A percentile compares a stretch with the other conserved stretches of the same genome.
Conservation (phyloP, 1,284 basidiomycete species). For the Dichomitus squalens region DNA sequence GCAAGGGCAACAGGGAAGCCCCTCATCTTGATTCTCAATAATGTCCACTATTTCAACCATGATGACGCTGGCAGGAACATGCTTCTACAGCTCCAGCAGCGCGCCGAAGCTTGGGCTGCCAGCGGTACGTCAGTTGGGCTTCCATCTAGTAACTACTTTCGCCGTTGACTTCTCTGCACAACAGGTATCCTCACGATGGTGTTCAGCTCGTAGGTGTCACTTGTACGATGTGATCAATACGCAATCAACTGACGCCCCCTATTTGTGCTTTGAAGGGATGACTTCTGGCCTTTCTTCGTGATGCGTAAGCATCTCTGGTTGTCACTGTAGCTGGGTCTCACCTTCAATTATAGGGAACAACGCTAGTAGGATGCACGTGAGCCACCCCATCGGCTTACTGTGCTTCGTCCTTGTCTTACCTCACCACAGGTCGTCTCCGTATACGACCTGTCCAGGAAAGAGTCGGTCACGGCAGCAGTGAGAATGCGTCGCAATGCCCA, state of each 20-base stretch:
- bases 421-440: slow-evolving; percentile 64
- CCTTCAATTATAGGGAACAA: slow-evolving; percentile 53
- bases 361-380: slow-evolving; percentile 72
- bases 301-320: slow-evolving; percentile 50
- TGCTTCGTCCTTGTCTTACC: slow-evolving; percentile 1
- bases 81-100: slow-evolving; percentile 81
- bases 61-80: slow-evolving; percentile 78
- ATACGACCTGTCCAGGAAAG: slow-evolving; percentile 65
- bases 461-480: slow-evolving; percentile 62
- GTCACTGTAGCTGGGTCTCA: slow-evolving; percentile 2
- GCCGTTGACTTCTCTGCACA: neutral
- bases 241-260: neutral
- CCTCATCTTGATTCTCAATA: slow-evolving; percentile 78
- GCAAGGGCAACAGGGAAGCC: slow-evolving; percentile 62
- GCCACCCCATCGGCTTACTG: slow-evolving; percentile 16
- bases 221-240: no score
- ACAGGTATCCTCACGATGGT: slow-evolving; percentile 77
- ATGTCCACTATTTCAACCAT: slow-evolving; percentile 79
- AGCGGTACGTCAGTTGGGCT: slow-evolving; percentile 51
- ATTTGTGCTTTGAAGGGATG: slow-evolving; percentile 53
- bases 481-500: slow-evolving; percentile 50
- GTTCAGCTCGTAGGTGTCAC: slow-evolving; percentile 66
- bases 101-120: slow-evolving; percentile 84
- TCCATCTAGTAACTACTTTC: neutral
- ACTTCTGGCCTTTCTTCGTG: slow-evolving; percentile 77